Evolutionary conservation across 1,139 yeast species (phyloP).

Genomic region (Arxiozyma bovina): DNA sequence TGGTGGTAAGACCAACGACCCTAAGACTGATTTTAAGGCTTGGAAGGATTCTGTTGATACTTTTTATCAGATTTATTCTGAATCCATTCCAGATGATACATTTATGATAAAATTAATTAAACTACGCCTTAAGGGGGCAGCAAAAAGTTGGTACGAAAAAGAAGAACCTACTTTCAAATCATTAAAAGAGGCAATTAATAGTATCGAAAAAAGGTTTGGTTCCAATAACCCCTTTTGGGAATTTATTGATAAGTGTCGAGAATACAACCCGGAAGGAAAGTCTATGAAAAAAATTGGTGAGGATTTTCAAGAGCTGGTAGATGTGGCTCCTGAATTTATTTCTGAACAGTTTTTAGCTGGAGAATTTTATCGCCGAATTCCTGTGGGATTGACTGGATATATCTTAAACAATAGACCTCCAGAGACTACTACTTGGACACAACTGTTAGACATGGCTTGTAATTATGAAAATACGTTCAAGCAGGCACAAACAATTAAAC

Average conservation of each 20-base stretch:
- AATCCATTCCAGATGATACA: neutral
- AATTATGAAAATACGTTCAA: neutral
- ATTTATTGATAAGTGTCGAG: neutral
- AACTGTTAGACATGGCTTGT: neutral
- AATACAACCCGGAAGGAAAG: neutral
- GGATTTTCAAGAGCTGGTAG: neutral
- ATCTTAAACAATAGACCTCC: neutral
- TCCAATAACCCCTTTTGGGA: neutral
- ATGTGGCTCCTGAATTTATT: neutral
- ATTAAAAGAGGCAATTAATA: neutral
- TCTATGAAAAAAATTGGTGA: neutral
- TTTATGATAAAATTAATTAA: neutral
- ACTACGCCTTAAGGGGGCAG: neutral
- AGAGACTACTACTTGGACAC: neutral
- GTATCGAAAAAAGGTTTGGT: neutral
- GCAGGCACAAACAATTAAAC: neutral
- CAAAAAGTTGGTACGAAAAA: neutral
- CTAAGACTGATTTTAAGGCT: neutral
- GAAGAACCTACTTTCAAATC: neutral
- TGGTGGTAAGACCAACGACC: slow-evolving; percentile 1
- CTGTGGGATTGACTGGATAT: neutral
- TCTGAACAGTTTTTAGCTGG: neutral
- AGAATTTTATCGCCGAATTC: neutral
- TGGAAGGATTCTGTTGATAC: neutral
- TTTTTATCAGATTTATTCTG: neutral